phyloP scores from a whole-genome alignment of 768 basidiomycete genomes.

The Kwoniella shandongensis region DNA sequence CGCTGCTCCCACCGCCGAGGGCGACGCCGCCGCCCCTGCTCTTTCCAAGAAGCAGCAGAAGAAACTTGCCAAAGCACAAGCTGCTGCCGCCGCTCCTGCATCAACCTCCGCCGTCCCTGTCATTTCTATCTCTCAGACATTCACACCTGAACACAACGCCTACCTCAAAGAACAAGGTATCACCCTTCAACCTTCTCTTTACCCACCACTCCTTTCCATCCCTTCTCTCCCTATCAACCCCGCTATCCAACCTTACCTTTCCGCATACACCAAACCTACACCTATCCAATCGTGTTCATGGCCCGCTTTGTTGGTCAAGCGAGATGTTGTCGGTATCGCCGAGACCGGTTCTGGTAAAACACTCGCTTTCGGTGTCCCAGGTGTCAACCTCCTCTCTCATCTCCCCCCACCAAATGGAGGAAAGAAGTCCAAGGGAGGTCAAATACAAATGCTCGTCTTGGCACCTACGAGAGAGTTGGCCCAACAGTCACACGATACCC shows the following conservation, averaged over 20 bases:
- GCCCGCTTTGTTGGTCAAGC: conserved; percentile 74
- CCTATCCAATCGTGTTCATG: conserved; percentile 95
- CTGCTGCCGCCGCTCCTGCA: conserved; percentile 22
- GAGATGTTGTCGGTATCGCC: conserved; percentile 86
- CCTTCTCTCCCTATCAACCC: conserved; percentile 66
- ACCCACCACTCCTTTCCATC: conserved; percentile 73
- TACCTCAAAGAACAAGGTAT: conserved; percentile 74
- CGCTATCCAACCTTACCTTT: conserved; percentile 65
- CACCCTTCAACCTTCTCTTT: conserved; percentile 62
- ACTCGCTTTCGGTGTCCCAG: conserved; percentile 90
- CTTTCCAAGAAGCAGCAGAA: conserved; percentile 36
- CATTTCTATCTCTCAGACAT: conserved; percentile 43
- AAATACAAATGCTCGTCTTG: conserved; percentile 65
- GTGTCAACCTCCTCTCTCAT: conserved; percentile 65
- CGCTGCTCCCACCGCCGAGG: conserved; percentile 6
- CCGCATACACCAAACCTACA: conserved; percentile 78
- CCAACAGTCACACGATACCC: conserved; percentile 85
- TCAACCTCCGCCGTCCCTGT: conserved; percentile 23
- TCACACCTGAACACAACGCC: conserved; percentile 58
- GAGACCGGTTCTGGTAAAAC: conserved; percentile 96
- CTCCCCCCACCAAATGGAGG: conserved; percentile 7
- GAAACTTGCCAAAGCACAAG: conserved; percentile 34
- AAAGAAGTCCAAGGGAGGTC: conserved; percentile 40
- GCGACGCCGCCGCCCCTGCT: conserved; percentile 2
- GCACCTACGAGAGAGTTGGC: conserved; percentile 96